Base-by-base conservation (phyloP, 169 alveolate species). In the Babesia sp. region DNA sequence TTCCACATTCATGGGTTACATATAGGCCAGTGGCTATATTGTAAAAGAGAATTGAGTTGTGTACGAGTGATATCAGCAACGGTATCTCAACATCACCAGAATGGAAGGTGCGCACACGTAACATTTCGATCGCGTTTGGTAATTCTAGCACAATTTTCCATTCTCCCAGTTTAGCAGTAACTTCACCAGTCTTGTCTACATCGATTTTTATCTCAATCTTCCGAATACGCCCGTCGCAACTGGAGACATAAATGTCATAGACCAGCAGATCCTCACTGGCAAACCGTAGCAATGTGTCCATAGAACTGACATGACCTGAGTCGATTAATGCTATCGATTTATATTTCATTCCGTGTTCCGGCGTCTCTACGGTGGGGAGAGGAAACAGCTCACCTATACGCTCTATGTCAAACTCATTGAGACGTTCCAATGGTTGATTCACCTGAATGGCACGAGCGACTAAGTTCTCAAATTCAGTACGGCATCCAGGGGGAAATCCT, bases 331-430 rank as follows among this genome's bases (percentile, higher is more conserved):
- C 74, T 7, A 64, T 48, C 3, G 26, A 28, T 5, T 28, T 14
- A 50, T 50, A 36, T 4, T 4, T n/a, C 6, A 64, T 33, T 36
- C 74, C 18, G 41, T 9, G 67, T 22, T 33, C 16, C 14, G 0
- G 5, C 9, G 58, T 61, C 39, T 37, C 20, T n/a, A 11, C 56
- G 24, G 51, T 29, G 46, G 50, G 20, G 12, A 33, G n/a, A 28
- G 85, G 85, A 57, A 57, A 57, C 1, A 44, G 34, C 45, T 29
- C 69, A 41, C 39, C 37, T 29, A 71, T 59, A 24, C 57, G 29
- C 44, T 3, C 68, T 5, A 75, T 39, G 44, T 75, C 85, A 44
- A 63, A 75, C 24, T 31, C 50, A 9, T 50, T 22, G 45, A 75
- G 14, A 31, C 60, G 55, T 22, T 55, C 59, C 22, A 12, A 33